Percentiles rank a stretch among this genome's conserved stretches.
Conservation (phyloP, 2,329 filamentous ascomycete genomes). For the Trichoderma asperellum region DNA sequence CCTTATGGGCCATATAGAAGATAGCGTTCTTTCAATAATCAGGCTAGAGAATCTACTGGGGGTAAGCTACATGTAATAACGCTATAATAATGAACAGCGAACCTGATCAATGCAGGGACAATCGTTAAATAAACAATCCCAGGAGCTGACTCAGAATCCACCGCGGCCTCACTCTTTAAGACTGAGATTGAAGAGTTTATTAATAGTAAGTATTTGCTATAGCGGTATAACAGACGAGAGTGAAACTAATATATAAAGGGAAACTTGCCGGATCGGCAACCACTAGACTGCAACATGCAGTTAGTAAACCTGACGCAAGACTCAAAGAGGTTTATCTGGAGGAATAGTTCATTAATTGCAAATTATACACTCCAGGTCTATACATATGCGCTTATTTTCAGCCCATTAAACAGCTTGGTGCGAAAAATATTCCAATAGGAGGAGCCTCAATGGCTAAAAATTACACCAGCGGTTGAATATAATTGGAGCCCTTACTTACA, state of each 20-base stretch:
- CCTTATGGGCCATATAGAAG: slow-evolving; percentile 5
- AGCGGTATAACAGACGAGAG: not conserved
- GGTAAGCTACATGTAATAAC: not conserved
- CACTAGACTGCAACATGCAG: not conserved
- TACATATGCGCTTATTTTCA: slow-evolving; percentile 41
- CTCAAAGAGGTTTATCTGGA: slow-evolving; percentile 37
- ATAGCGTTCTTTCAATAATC: not conserved
- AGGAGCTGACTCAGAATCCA: not conserved
- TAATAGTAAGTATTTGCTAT: not conserved
- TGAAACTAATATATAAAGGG: not conserved
- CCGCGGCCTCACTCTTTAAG: not conserved
- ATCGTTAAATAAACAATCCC: not conserved
- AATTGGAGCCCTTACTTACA: slow-evolving; percentile 11
- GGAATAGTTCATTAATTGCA: slow-evolving; percentile 36
- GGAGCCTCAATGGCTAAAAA: not conserved
- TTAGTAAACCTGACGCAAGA: slow-evolving; percentile 35
- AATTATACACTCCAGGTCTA: slow-evolving; percentile 41
- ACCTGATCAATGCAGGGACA: not conserved
- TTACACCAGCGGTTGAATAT: not conserved
- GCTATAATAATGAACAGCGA: not conserved
- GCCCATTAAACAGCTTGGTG: slow-evolving; percentile 35
- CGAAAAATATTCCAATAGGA: slow-evolving; percentile 24
- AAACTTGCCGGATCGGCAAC: not conserved
- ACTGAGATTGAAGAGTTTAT: not conserved
- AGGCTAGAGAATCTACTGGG: not conserved